Conservation (phyloP, 495 filamentous ascomycete genomes). For the Penicillium ochrochloron region DNA sequence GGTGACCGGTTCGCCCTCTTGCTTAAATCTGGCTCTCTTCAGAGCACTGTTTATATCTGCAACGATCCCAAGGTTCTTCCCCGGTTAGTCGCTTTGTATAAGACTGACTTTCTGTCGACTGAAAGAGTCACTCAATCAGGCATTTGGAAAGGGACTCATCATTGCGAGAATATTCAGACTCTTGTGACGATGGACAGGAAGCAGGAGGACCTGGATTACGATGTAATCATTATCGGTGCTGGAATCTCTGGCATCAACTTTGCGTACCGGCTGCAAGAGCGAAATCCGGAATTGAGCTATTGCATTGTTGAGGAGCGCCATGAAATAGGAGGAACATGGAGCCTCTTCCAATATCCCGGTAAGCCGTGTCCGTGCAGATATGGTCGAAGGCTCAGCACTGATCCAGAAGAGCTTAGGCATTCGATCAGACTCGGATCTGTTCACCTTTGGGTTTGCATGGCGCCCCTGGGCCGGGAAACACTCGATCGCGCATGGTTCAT, state of each 20-base stretch:
- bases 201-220: conserved; percentile 25
- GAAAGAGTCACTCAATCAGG: background rate
- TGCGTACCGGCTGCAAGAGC: conserved; percentile 61
- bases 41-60: background rate
- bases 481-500: conserved; percentile 56
- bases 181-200: background rate
- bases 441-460: conserved; percentile 66
- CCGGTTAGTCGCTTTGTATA: background rate
- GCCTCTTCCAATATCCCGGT: conserved; percentile 65
- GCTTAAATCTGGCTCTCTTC: background rate
- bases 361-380: background rate
- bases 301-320: conserved; percentile 58
- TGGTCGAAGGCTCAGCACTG: background rate
- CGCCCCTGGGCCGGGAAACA: conserved; percentile 57
- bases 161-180: background rate
- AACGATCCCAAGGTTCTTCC: background rate
- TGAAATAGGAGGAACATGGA: conserved; percentile 65
- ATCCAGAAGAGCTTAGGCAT: conserved; percentile 22
- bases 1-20: background rate
- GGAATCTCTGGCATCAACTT: conserved; percentile 70
- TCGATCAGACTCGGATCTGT: conserved; percentile 61
- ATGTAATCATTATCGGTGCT: conserved; percentile 66
- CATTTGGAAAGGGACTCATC: background rate
- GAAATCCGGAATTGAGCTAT: conserved; percentile 53
- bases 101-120: background rate